Conservation (phyloP, 768 basidiomycete genomes). For the Mrakia blollopis region DNA sequence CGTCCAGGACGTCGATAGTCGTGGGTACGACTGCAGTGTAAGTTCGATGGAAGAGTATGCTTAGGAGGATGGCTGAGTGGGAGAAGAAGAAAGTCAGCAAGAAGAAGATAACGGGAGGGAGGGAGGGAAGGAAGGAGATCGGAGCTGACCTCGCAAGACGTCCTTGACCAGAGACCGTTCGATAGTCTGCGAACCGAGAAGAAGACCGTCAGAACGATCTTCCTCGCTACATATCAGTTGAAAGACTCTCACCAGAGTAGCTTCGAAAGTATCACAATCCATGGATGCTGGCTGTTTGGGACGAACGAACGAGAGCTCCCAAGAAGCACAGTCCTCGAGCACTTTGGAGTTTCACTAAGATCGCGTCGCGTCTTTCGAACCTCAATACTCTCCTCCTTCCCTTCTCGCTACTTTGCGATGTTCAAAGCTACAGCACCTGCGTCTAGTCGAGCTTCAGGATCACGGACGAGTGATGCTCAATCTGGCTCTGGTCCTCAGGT, state of each 20-base stretch:
- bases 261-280: conserved; percentile 19
- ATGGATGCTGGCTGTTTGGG: neutral
- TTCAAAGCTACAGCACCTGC: neutral
- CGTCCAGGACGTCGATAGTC: conserved; percentile 13
- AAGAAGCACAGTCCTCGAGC: neutral
- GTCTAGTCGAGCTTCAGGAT: neutral
- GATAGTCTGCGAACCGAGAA: neutral
- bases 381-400: neutral
- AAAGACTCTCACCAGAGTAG: neutral
- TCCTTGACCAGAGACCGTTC: neutral
- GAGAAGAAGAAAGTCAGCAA: neutral
- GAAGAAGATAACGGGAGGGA: neutral
- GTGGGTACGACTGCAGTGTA: conserved; percentile 9
- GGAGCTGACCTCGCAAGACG: conserved; percentile 25
- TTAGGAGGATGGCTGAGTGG: conserved; percentile 5
- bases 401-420: neutral
- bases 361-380: neutral
- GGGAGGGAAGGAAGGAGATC: neutral
- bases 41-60: conserved; percentile 20
- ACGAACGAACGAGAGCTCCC: neutral
- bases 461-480: neutral
- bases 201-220: neutral
- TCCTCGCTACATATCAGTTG: no score
- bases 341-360: no score
- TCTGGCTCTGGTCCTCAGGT: conserved; percentile 12